Conservation (phyloP, 2,329 filamentous ascomycete species). For the Aspergillus fumigatiaffinis region DNA sequence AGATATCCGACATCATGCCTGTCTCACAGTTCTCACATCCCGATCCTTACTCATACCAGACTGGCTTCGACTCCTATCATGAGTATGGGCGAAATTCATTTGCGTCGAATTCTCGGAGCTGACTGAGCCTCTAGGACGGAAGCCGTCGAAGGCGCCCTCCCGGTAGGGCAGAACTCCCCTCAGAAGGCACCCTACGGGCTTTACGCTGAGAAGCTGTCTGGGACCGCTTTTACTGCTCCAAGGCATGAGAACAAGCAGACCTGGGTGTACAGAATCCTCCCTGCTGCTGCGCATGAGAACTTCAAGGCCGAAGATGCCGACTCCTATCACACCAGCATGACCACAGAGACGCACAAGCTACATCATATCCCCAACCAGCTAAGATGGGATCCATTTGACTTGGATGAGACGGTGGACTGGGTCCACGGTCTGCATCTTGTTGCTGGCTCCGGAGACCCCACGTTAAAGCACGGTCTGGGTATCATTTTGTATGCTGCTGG, state of each 20-base stretch:
- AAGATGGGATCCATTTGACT: conserved; percentile 73
- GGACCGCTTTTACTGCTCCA: conserved; percentile 67
- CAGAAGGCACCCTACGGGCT: conserved; percentile 75
- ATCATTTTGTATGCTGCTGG: conserved; percentile 79
- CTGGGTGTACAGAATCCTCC: conserved; percentile 68
- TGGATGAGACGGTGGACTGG: conserved; percentile 66
- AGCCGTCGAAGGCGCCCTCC: conserved; percentile 69
- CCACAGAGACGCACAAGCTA: conserved; percentile 48
- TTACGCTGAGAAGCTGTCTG: conserved; percentile 76
- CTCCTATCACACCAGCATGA: conserved; percentile 45
- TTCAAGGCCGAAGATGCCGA: conserved; percentile 44
- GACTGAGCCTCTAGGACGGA: conserved; percentile 57
- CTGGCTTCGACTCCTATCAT: conserved; percentile 72
- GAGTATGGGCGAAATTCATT: conserved; percentile 54
- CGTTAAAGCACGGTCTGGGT: conserved; percentile 72
- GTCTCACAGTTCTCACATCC: conserved; percentile 59
- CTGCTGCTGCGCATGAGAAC: conserved; percentile 57
- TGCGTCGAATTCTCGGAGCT: conserved; percentile 2
- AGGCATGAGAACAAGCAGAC: conserved; percentile 66
- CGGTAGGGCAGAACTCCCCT: conserved; percentile 73
- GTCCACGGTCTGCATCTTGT: conserved; percentile 67
- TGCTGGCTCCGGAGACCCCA: conserved; percentile 74
- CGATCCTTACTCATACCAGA: conserved; percentile 72
- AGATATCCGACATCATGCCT: conserved; percentile 50
- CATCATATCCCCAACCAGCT: conserved; percentile 77